phyloP scores from a whole-genome alignment of 495 filamentous ascomycete species.

The Amorphotheca resinae region DNA sequence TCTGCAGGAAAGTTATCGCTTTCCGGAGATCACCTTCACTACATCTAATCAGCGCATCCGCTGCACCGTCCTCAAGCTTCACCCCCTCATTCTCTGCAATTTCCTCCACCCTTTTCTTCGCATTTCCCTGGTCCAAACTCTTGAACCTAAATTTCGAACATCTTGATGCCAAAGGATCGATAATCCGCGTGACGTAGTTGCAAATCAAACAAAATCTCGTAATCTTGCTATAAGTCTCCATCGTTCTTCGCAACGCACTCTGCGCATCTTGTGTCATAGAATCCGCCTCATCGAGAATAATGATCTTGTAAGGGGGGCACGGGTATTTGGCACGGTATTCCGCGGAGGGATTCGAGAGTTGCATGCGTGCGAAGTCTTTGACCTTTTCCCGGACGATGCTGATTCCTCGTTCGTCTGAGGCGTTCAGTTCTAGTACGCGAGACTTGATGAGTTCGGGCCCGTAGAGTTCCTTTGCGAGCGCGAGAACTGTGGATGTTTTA shows the following conservation, averaged over 20 bases:
- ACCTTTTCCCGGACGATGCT: constrained; percentile 96
- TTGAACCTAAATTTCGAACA: constrained; percentile 99
- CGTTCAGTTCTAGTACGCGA: constrained; percentile 94
- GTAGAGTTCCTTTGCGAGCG: constrained; percentile 92
- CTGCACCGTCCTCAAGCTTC: constrained; percentile 57
- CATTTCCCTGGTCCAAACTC: constrained; percentile 73
- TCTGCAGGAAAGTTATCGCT: constrained; percentile 92
- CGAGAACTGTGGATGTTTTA: constrained; percentile 96
- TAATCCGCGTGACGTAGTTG: constrained; percentile 97
- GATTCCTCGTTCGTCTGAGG: constrained; percentile 96
- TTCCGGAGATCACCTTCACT: constrained; percentile 91
- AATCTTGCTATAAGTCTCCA: constrained; percentile 96
- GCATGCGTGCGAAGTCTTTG: constrained; percentile 93
- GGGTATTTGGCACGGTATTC: constrained; percentile 64
- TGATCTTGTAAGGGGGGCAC: constrained; percentile 96
- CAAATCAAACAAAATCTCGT: constrained; percentile 96
- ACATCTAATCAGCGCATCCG: constrained; percentile 73
- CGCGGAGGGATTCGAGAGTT: constrained; percentile 65
- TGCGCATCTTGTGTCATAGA: constrained; percentile 99
- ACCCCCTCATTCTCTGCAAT: constrained; percentile 74
- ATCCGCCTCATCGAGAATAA: constrained; percentile 95
- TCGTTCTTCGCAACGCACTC: constrained; percentile 79
- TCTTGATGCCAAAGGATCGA: constrained; percentile 82
- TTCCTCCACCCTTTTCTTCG: constrained; percentile 57
- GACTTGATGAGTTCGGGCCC: constrained; percentile 88